Conservation (phyloP, 2,329 filamentous ascomycete species). For the Pseudonectria foliicola region DNA sequence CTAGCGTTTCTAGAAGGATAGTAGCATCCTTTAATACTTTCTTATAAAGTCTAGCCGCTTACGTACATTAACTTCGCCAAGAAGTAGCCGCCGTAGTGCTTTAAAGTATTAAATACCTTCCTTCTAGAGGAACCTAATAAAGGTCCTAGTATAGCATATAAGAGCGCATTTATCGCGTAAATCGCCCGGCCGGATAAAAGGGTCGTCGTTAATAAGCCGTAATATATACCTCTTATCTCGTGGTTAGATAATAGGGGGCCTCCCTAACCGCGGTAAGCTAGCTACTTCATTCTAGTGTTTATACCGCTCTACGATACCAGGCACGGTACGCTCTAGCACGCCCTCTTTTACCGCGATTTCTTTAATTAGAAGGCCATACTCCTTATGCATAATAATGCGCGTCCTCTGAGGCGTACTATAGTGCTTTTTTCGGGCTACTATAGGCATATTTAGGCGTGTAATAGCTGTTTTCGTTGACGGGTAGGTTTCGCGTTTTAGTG, state of each 20-base stretch:
- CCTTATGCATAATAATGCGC: no score
- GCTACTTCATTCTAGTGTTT: not conserved
- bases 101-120: slow-evolving; percentile 3
- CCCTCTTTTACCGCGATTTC: no score
- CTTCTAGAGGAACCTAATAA: slow-evolving; percentile 5
- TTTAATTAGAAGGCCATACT: no score
- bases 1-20: not conserved
- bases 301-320: slow-evolving; percentile 1
- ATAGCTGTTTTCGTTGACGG: no score
- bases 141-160: slow-evolving; percentile 1
- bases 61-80: slow-evolving; percentile 1
- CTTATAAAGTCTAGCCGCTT: slow-evolving; percentile 2
- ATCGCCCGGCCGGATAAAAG: slow-evolving; percentile 3
- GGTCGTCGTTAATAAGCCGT: slow-evolving; percentile 2
- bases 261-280: not conserved
- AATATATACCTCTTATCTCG: slow-evolving; percentile 5
- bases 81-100: slow-evolving; percentile 1
- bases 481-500: no score
- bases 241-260: not conserved
- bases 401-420: no score
- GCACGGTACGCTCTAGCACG: no score
- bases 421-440: no score
- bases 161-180: slow-evolving; percentile 2
- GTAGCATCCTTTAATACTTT: not conserved
- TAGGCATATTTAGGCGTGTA: no score